Evolutionary conservation across 179 eudicot species (phyloP), one percentile per base, ranked within the genome.

Genomic region (Sideroxylon spinosum): DNA sequence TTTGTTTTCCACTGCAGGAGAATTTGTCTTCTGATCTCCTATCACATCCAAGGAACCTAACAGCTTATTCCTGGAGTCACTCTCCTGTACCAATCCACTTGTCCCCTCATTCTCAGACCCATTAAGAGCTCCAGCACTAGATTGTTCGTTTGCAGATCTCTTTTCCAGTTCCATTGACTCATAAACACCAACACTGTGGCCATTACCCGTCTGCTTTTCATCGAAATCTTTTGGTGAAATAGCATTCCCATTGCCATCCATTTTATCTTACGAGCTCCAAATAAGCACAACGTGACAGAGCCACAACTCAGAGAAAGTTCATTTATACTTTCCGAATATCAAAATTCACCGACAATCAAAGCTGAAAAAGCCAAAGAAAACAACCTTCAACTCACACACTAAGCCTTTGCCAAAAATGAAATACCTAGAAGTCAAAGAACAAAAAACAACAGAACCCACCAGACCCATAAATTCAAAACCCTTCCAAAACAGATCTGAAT

Each of bases 201-300:
- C 79, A 65, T 29, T 68, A 59, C 57, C 77, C 68, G 48, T 82
- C 55, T 78, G 56, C 59, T 71, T 56, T 72, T 72, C 79, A 62
- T 80, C 87, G 49, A 70, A 67, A 60, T 73, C 63, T 46, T 64
- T 49, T 2, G 61, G 19, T 14, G 66, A 59, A 65, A 29, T 62
- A 76, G 72, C 29, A 81, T 23, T 74, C 78, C 82, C 88, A 78
- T 83, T 84, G 69, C 68, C 37, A 44, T 75, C 89, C 96, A 91
- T 91, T 80, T 80, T 85, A 86, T 82, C 65, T 52, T 75, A 61
- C 78, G 25, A 78, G 56, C 80, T 78, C 75, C 82, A 80, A 57
- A 60, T 67, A 78, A 77, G 70, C 46, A 71, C 85, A 79, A 68
- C 74, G 84, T 83, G 77, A 71, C 52, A 81, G 56, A 19, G 25